Evolutionary conservation across 1,284 basidiomycete species (phyloP), one percentile per base, ranked within the genome.

Genomic region (Schizopora paradoxa): DNA sequence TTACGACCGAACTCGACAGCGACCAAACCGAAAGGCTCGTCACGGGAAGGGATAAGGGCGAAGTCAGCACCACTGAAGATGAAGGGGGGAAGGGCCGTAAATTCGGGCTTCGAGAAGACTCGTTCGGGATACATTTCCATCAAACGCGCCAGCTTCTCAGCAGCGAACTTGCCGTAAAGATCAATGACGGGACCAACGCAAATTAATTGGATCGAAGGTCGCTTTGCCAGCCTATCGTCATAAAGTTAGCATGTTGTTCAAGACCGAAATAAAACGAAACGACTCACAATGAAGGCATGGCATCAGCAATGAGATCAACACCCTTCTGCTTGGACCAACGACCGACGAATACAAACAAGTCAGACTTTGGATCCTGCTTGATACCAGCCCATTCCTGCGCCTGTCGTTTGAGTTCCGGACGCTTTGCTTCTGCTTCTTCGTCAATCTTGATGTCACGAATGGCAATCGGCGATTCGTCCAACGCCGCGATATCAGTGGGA

Each of bases 311-410:
- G 41, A 95, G 70, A 68, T 95, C 91, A 23, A 95, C 91, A 64
- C 91, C 91, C 68, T 95, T 95, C 64, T 95, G 91, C 66, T 94
- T 94, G 3, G 91, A 95, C 91, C 91, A 94, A 56, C 91, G 86
- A 62, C 91, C 91, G 55, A 95, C 91, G 65, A 95, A 94, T 54
- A 95, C 91, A 61, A 94, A 94, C 37, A 95, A 65, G 63, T 93
- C 90, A 2, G 90, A 82, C 41, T 87, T 71, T 2, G 91, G 86
- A 59, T 94, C 90, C 62, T 94, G 91, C 61, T 82, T 86, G 64
- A 95, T 82, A 41, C 83, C 81, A 31, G 91, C 91, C 91, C 91
- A 94, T 64, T 93, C 89, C 58, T 95, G 91, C 18, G 91, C 89
- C 61, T 91, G 87, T 16, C 90, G 79, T 67, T 95, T 94, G 60